Conservation (phyloP, 139 green algal genomes). For the Tetradesmus obliquus region DNA sequence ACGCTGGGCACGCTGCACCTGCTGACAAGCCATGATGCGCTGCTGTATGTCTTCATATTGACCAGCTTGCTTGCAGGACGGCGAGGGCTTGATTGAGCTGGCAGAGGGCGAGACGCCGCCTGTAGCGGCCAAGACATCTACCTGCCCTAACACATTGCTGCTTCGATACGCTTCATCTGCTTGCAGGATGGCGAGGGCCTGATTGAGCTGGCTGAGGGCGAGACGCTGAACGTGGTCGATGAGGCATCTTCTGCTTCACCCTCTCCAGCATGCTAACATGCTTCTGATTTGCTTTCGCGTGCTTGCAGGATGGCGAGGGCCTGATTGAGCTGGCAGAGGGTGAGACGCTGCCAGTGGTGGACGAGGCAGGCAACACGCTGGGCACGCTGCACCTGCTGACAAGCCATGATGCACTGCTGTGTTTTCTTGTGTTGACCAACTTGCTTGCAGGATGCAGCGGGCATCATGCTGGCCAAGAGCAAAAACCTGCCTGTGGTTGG, state of each 20-base stretch:
- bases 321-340: constrained; percentile 46
- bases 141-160: not conserved
- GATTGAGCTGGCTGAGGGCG: constrained; percentile 44
- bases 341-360: constrained; percentile 44
- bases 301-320: not conserved
- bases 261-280: no score
- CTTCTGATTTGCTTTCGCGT: not conserved
- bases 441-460: not conserved
- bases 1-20: constrained; percentile 26
- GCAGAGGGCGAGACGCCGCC: no score
- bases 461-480: not conserved
- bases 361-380: constrained; percentile 38
- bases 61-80: no score
- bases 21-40: constrained; percentile 10
- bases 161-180: constrained; percentile 15
- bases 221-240: constrained; percentile 30
- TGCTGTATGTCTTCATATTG: no score
- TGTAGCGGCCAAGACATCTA: no score
- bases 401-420: no score
- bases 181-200: not conserved
- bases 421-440: not conserved
- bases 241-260: not conserved
- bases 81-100: no score
- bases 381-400: not conserved
- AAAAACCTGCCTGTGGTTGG: not conserved